Conservation (phyloP, 2,329 filamentous ascomycete species). For the Colletotrichum sp. region DNA sequence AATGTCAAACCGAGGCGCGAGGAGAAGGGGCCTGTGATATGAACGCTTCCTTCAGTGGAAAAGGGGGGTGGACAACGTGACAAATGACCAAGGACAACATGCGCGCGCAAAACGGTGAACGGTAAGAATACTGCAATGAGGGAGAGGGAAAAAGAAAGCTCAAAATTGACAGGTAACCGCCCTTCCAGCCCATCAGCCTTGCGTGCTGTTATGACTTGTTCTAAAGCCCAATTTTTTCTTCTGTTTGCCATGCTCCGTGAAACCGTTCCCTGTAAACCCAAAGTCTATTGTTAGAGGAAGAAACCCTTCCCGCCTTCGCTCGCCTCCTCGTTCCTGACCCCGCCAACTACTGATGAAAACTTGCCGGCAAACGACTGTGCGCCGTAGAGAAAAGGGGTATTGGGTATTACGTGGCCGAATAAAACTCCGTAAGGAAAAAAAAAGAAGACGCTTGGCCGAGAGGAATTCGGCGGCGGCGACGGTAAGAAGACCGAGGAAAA, state of each 20-base stretch:
- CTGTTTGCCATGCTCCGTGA: conserved; percentile 14
- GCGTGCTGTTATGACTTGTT: conserved; percentile 12
- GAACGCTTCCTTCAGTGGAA: neutral
- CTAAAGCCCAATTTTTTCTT: conserved; percentile 18
- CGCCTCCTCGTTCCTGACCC: neutral
- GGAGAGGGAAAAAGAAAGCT: conserved; percentile 1
- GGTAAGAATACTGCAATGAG: neutral
- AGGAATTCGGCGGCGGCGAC: neutral
- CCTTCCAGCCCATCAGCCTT: conserved; percentile 8
- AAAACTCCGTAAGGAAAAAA: neutral
- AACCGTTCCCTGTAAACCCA: conserved; percentile 2
- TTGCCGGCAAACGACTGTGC: neutral
- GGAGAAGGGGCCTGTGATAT: neutral
- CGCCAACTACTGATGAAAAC: neutral
- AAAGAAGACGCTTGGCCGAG: neutral
- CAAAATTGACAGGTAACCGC: conserved; percentile 13
- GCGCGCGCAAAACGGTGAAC: neutral
- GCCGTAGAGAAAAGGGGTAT: neutral
- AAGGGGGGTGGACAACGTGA: neutral
- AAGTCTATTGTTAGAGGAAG: conserved; percentile 14
- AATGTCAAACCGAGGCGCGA: neutral
- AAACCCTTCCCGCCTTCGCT: neutral
- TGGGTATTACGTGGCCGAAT: neutral
- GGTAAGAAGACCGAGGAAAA: neutral
- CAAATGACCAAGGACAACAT: neutral